phyloP scores from a whole-genome alignment of 1,284 basidiomycete species.

The Sanghuangporus sanghuang region DNA sequence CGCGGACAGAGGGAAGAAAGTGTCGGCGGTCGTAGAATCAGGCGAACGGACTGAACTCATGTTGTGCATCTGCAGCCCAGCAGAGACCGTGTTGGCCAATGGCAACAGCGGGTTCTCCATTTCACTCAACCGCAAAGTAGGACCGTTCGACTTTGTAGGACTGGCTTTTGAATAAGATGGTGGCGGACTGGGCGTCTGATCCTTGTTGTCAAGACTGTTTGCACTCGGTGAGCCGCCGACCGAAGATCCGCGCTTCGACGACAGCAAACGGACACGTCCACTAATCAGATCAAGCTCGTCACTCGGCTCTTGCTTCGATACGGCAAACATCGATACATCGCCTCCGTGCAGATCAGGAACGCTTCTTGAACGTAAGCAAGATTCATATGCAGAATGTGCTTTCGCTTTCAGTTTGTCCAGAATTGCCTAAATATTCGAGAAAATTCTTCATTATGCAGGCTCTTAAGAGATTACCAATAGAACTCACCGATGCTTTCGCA shows the following conservation, averaged over 20 bases:
- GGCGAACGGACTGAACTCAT: conserved; percentile 2
- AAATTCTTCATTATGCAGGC: background rate
- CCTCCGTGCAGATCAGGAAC: conserved; percentile 32
- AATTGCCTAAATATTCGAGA: conserved; percentile 37
- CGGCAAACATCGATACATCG: conserved; percentile 26
- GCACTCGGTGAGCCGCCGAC: background rate
- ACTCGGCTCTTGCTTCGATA: conserved; percentile 39
- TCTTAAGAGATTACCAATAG: background rate
- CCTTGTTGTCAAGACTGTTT: background rate
- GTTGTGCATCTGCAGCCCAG: background rate
- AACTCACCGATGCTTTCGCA: conserved; percentile 53
- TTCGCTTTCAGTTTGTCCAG: conserved; percentile 51
- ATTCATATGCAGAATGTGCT: conserved; percentile 38
- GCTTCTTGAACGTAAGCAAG: conserved; percentile 9
- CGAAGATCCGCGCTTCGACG: conserved; percentile 19
- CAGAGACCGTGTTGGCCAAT: background rate
- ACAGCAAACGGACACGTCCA: conserved; percentile 53
- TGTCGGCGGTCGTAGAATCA: background rate
- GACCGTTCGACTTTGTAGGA: background rate
- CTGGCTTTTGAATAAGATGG: background rate
- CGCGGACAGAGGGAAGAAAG: background rate
- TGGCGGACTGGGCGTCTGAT: conserved; percentile 3
- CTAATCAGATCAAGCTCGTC: conserved; percentile 61
- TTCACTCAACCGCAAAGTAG: background rate
- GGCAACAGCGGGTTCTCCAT: background rate